Conservation (phyloP, 441 rosid species). For the Gossypium schwendimanii region DNA sequence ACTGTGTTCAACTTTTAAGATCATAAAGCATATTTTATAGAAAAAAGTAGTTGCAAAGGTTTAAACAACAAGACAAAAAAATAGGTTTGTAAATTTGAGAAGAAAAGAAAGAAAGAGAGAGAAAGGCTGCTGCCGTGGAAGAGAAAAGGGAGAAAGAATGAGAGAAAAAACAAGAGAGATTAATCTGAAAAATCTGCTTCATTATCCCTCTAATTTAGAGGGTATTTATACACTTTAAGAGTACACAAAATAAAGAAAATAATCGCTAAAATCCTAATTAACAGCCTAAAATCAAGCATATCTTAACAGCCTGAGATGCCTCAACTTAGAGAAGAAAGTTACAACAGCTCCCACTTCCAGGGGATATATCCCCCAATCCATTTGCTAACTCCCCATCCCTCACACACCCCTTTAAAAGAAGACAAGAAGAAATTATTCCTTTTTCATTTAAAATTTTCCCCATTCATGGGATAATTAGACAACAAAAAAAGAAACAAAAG, state of each 20-base stretch:
- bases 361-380: not conserved
- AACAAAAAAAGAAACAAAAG: not conserved
- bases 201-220: too few relatives aligned
- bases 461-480: not conserved
- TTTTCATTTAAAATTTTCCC: not conserved
- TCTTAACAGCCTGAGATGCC: not conserved
- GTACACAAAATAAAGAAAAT: too few relatives aligned
- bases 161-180: too few relatives aligned
- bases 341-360: not conserved
- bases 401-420: not conserved
- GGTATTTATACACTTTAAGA: too few relatives aligned
- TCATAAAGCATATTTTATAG: not conserved
- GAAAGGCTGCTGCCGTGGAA: too few relatives aligned
- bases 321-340: not conserved
- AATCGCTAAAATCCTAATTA: too few relatives aligned
- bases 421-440: not conserved
- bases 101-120: too few relatives aligned
- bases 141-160: too few relatives aligned
- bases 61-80: not conserved
- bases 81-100: not conserved
- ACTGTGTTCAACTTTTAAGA: not conserved
- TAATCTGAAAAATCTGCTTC: too few relatives aligned
- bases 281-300: too few relatives aligned
- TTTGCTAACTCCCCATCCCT: not conserved
- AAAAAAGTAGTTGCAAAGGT: not conserved